A percentile compares a stretch with the other conserved stretches of the same genome.
Evolutionary conservation across 2,329 filamentous ascomycete species (phyloP).

Genomic region (Diaporthe velutina): DNA sequence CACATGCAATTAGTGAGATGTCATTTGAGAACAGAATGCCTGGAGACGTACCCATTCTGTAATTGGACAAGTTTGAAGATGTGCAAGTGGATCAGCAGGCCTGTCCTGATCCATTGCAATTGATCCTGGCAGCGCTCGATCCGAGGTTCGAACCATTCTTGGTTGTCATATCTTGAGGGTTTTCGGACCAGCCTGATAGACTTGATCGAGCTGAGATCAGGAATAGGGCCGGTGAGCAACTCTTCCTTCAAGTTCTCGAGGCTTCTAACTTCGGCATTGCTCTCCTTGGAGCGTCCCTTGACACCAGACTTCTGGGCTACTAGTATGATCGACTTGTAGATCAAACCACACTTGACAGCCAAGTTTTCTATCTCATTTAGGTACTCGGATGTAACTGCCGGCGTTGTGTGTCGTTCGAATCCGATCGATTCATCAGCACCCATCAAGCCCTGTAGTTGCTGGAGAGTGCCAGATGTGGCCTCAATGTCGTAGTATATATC

Average conservation of each 20-base stretch:
- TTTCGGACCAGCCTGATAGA: not conserved
- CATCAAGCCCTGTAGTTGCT: constrained; percentile 19
- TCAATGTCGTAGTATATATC: not conserved
- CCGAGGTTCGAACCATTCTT: not conserved
- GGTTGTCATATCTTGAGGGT: not conserved
- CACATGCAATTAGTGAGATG: not conserved
- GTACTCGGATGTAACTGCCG: constrained; percentile 1
- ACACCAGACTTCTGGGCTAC: constrained; percentile 10
- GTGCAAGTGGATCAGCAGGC: constrained; percentile 25
- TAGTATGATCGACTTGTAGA: constrained; percentile 32
- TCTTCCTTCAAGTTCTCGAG: constrained; percentile 1
- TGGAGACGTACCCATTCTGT: not conserved
- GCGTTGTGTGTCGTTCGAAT: too few relatives aligned
- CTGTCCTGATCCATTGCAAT: constrained; percentile 23
- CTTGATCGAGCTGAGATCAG: constrained; percentile 21
- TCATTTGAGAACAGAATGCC: too few relatives aligned
- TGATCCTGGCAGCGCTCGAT: constrained; percentile 11
- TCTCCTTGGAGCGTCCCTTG: not conserved
- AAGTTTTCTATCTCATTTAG: constrained; percentile 17
- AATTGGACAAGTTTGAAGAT: constrained; percentile 24
- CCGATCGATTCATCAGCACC: not conserved
- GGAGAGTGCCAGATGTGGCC: constrained; percentile 3
- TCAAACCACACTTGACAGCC: constrained; percentile 29
- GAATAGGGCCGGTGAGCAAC: constrained; percentile 26
- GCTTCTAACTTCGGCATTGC: not conserved